These are phyloP conservation scores for Cladorrhinum samala DNA, from an alignment of 495 filamentous ascomycete genomes.

Conservation along the genomic window DNA sequence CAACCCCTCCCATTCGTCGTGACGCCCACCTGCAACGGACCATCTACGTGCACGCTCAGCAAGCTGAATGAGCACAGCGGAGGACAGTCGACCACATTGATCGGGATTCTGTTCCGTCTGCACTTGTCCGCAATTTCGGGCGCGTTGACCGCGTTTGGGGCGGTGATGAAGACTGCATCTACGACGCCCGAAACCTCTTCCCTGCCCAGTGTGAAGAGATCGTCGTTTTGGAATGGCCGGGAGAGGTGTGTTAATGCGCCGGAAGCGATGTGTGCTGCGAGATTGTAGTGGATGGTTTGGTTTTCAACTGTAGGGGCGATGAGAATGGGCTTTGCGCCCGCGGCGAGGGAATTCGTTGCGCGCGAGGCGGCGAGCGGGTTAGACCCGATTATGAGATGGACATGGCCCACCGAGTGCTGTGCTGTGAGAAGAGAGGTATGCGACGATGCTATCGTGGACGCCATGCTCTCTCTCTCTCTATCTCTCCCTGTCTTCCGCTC, in stretches of 20 bases:
- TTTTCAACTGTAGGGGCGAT: constrained; percentile 61
- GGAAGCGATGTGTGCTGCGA: constrained; percentile 66
- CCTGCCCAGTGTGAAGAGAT: constrained; percentile 70
- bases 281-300: constrained; percentile 56
- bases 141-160: constrained; percentile 20
- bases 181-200: constrained; percentile 73
- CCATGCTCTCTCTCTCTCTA: no score
- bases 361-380: constrained; percentile 81
- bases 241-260: constrained; percentile 66
- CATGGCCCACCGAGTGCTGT: constrained; percentile 64
- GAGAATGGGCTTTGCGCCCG: constrained; percentile 83
- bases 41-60: constrained; percentile 81
- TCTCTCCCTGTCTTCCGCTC: no score
- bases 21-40: constrained; percentile 89
- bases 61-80: constrained; percentile 85
- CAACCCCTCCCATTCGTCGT: constrained; percentile 94
- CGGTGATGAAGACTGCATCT: constrained; percentile 88
- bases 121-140: constrained; percentile 63
- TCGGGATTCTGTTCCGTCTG: constrained; percentile 71
- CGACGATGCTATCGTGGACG: constrained; percentile 7
- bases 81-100: constrained; percentile 88
- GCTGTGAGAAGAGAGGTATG: constrained; percentile 67
- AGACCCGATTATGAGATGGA: constrained; percentile 81
- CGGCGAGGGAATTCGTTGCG: constrained; percentile 70
- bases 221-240: constrained; percentile 62